Evolutionary conservation across 1,284 basidiomycete genomes (phyloP).

Genomic region (Uromyces viciae-fabae): DNA sequence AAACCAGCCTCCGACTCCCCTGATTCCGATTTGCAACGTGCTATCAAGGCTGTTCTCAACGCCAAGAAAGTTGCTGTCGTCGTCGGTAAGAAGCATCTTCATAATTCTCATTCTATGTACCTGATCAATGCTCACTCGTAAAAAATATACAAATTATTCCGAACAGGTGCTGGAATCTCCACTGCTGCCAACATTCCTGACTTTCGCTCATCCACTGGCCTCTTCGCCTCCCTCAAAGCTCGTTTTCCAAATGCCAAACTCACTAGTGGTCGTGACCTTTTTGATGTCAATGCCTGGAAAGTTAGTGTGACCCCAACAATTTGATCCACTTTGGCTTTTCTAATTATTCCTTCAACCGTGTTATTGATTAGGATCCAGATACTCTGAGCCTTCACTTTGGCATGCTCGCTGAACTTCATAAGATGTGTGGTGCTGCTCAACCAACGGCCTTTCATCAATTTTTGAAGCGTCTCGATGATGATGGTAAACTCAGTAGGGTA

Average conservation of each 20-base stretch:
- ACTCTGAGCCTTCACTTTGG: constrained; percentile 53
- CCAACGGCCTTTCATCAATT: constrained; percentile 54
- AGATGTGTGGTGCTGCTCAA: constrained; percentile 53
- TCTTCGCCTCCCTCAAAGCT: constrained; percentile 72
- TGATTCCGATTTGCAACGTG: constrained; percentile 26
- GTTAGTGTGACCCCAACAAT: not conserved
- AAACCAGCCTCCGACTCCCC: constrained; percentile 13
- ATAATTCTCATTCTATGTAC: not conserved
- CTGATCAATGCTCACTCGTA: not conserved
- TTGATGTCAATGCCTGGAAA: constrained; percentile 44
- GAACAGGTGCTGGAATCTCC: constrained; percentile 79
- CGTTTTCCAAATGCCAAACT: constrained; percentile 44
- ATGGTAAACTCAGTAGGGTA: constrained; percentile 54
- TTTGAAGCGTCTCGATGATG: constrained; percentile 53
- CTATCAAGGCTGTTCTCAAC: constrained; percentile 40
- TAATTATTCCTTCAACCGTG: not conserved
- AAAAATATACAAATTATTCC: not conserved
- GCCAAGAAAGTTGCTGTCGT: constrained; percentile 43
- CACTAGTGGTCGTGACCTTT: constrained; percentile 41
- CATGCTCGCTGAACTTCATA: constrained; percentile 54
- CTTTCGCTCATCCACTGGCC: constrained; percentile 76
- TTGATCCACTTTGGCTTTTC: not conserved
- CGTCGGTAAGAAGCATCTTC: constrained; percentile 21
- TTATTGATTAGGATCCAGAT: constrained; percentile 48
- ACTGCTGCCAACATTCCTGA: constrained; percentile 87